These are phyloP conservation scores for Mycena metata DNA, from an alignment of 768 basidiomycete species.

Conservation along the genomic window DNA sequence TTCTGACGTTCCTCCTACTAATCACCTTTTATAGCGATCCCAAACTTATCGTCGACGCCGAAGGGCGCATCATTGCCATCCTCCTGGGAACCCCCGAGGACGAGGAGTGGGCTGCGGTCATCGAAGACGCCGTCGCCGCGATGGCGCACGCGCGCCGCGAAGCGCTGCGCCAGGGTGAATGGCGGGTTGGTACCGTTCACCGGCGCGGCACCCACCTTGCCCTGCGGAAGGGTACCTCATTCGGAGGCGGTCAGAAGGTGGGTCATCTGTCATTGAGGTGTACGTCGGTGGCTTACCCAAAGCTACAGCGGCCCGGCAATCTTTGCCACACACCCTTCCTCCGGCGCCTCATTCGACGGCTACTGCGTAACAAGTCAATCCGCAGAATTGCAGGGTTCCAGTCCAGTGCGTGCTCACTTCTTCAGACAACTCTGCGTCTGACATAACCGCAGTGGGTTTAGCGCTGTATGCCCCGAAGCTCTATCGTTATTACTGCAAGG, in stretches of 20 bases:
- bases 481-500: background rate
- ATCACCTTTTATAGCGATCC: background rate
- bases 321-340: background rate
- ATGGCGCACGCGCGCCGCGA: background rate
- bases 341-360: background rate
- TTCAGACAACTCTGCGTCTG: no score
- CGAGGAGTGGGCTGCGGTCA: background rate
- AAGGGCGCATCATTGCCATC: constrained; percentile 1
- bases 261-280: no score
- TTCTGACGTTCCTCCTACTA: no score
- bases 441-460: background rate
- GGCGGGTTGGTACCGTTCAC: background rate
- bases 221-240: background rate
- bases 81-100: constrained; percentile 2
- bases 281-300: no score
- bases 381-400: background rate
- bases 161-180: background rate
- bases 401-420: no score
- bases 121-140: background rate
- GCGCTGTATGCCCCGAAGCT: background rate
- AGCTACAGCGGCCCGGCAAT: no score
- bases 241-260: background rate
- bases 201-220: background rate
- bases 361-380: background rate
- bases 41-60: background rate